Evolutionary conservation across 495 filamentous ascomycete species (phyloP).

Genomic region (Hypoxylon fuscum): DNA sequence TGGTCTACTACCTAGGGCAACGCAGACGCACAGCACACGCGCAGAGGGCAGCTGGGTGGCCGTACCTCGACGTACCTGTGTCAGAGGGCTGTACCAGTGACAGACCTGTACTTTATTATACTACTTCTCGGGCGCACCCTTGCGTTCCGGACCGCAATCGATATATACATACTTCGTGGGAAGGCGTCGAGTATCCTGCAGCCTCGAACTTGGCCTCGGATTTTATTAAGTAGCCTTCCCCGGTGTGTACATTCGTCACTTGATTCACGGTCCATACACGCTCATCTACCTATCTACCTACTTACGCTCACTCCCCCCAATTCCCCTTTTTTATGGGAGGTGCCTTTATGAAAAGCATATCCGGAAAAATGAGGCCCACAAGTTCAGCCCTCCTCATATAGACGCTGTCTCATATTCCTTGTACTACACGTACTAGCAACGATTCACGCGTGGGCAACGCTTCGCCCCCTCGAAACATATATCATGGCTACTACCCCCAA

Average conservation of each 20-base stretch:
- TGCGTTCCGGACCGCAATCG: slow-evolving; percentile 46
- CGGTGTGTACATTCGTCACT: slow-evolving; percentile 39
- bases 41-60: slow-evolving; percentile 33
- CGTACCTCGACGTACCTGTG: slow-evolving; percentile 49
- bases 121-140: slow-evolving; percentile 41
- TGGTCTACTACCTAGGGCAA: slow-evolving; percentile 43
- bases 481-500: slow-evolving; percentile 49
- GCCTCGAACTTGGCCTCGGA: slow-evolving; percentile 44
- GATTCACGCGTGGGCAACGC: slow-evolving; percentile 37
- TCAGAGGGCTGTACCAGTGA: slow-evolving; percentile 44
- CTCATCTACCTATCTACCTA: slow-evolving; percentile 4
- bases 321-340: slow-evolving; percentile 37
- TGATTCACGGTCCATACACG: slow-evolving; percentile 13
- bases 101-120: slow-evolving; percentile 44
- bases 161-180: slow-evolving; percentile 45
- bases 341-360: slow-evolving; percentile 43
- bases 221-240: slow-evolving; percentile 45
- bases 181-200: slow-evolving; percentile 44
- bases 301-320: slow-evolving; percentile 35
- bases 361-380: slow-evolving; percentile 47
- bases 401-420: slow-evolving; percentile 41
- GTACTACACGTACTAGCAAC: slow-evolving; percentile 36
- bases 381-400: slow-evolving; percentile 45
- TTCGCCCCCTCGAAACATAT: slow-evolving; percentile 40
- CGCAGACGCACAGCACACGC: slow-evolving; percentile 38